Base-by-base conservation (phyloP, 2,329 filamentous ascomycete species). In the Fusarium pseudoanthophilum region DNA sequence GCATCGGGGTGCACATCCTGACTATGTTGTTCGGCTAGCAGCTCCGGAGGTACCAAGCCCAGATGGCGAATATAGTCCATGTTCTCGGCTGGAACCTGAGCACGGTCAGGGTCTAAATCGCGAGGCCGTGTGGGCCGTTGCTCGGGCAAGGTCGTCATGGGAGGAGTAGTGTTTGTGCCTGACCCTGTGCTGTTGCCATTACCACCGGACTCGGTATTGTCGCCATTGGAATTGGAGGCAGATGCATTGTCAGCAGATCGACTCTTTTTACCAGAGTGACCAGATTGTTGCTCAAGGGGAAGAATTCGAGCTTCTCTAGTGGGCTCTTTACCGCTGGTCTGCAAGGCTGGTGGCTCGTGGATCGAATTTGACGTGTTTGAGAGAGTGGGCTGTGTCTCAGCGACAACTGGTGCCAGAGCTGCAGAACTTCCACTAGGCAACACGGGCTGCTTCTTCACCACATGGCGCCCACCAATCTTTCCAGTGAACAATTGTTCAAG, bases 401-500 rank as follows among this genome's bases (percentile, higher is more conserved):
- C 81, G 15, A 80, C 76, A 20, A 75, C 68, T 11, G 55, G 72
- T 46, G 60, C 56, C 36, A 72, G 55, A 20, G 63, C 60, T 16
- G 59, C 57, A 32, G 59, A 56, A 2, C 68, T 72, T 7, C 62
- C 71, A 36, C 64, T 56, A 0, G 72, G 73, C 21, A 76, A 72
- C 21, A 66, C 55, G 7, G 62, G 40, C 18, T 68, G 77, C 63
- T 73, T 81, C 49, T 69, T 78, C 20, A 72, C 77, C 39, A 73
- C 52, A 82, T 85, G 79, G 78, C 84, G 81, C 9, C 83, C 83
- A 8, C 80, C 81, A 24, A 87, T 85, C 77, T 92, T 93, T 6
- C 94, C 94, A 1, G 93, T 94, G 70, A 96, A 97, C 4, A 97
- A 86, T 71, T 95, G 92, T 77, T 97, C 94, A 11, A 97, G 81